A percentile compares a stretch with the other conserved stretches of the same genome.
Conservation (phyloP, 441 rosid species). For the Omphalea diandra region DNA sequence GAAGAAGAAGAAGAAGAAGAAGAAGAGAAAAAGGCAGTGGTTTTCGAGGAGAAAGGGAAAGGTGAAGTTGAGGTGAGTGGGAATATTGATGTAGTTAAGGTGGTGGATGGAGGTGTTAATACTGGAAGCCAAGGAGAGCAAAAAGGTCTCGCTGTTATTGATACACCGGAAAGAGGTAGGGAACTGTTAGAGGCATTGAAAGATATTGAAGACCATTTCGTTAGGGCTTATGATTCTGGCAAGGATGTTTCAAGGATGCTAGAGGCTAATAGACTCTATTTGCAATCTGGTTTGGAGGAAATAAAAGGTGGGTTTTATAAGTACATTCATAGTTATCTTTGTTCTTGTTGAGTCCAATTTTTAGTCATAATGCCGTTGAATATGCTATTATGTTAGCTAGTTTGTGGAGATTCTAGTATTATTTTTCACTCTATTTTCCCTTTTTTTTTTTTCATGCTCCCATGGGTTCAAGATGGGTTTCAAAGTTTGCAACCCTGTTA, state of each 20-base stretch:
- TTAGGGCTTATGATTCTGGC: conserved; percentile 75
- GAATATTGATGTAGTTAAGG: conserved; percentile 31
- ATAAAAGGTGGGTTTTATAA: conserved; percentile 46
- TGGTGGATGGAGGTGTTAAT: conserved; percentile 28
- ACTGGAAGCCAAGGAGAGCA: conserved; percentile 41
- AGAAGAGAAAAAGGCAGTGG: conserved; percentile 29
- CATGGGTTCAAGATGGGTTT: too few relatives aligned
- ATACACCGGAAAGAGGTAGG: conserved; percentile 52
- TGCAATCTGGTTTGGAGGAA: conserved; percentile 59
- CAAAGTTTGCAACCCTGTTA: too few relatives aligned
- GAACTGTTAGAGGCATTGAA: conserved; percentile 70
- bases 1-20: conserved; percentile 12
- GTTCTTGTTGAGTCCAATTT: not conserved
- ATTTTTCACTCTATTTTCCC: not conserved
- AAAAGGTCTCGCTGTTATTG: conserved; percentile 50
- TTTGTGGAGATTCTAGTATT: not conserved
- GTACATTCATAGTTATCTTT: not conserved
- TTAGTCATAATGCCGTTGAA: not conserved
- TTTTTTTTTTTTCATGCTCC: not conserved
- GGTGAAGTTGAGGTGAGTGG: conserved; percentile 28
- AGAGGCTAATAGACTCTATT: conserved; percentile 55
- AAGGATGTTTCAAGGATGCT: conserved; percentile 76
- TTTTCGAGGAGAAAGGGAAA: conserved; percentile 34
- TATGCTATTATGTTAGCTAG: not conserved
- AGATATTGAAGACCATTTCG: conserved; percentile 66